Evolutionary conservation across 2,329 filamentous ascomycete species (phyloP).

Genomic region (Cyanodermella asteris): DNA sequence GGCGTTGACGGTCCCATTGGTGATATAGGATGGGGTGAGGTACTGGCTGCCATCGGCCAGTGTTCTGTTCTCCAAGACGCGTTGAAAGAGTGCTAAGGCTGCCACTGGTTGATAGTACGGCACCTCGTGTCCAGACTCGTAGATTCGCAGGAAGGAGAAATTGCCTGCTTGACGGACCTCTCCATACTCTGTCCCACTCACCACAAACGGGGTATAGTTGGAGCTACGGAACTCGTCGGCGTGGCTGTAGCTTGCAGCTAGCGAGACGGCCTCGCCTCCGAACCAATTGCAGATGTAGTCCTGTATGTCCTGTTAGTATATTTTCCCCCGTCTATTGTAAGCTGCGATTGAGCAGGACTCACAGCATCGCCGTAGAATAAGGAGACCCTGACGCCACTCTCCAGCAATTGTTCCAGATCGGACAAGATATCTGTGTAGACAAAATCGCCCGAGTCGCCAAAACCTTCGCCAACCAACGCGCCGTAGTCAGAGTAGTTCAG

Average conservation of each 20-base stretch:
- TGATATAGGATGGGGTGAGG: slow-evolving; percentile 16
- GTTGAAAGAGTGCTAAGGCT: slow-evolving; percentile 36
- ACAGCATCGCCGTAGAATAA: slow-evolving; percentile 47
- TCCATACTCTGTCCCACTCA: slow-evolving; percentile 46
- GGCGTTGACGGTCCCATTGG: slow-evolving; percentile 18
- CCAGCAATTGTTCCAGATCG: slow-evolving; percentile 37
- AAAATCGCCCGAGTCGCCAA: slow-evolving; percentile 25
- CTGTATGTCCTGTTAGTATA: neutral
- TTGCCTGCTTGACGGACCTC: slow-evolving; percentile 59
- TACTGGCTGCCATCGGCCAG: slow-evolving; percentile 28
- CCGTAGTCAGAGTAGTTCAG: slow-evolving; percentile 34
- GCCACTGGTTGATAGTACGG: slow-evolving; percentile 40
- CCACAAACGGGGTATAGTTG: slow-evolving; percentile 50
- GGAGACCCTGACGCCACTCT: slow-evolving; percentile 43
- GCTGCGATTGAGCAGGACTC: too few relatives aligned
- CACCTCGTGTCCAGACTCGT: slow-evolving; percentile 42
- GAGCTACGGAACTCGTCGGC: slow-evolving; percentile 37
- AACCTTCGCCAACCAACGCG: slow-evolving; percentile 24
- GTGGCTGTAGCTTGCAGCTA: slow-evolving; percentile 32
- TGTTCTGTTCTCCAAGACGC: slow-evolving; percentile 34
- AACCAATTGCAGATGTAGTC: slow-evolving; percentile 47
- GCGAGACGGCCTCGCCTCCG: slow-evolving; percentile 53
- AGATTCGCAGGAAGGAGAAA: slow-evolving; percentile 44
- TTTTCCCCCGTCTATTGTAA: neutral
- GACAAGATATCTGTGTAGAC: slow-evolving; percentile 39